Percentiles rank a stretch among this genome's conserved stretches.
Evolutionary conservation across 805 yeast genomes (phyloP).

Genomic region (Pichia scutulata): DNA sequence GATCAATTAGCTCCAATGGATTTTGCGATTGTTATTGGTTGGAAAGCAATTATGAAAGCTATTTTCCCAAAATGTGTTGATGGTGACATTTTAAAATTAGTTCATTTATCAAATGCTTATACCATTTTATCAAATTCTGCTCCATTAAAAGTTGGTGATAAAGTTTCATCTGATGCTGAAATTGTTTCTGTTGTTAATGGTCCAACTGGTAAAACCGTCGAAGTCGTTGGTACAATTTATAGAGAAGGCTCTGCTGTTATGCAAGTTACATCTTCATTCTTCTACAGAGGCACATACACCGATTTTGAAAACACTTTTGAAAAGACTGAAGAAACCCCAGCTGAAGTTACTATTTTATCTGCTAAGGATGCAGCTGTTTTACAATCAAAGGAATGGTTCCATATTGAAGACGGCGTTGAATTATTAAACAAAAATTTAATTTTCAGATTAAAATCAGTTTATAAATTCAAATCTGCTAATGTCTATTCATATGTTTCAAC

Average conservation of each 20-base stretch:
- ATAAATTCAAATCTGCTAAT: conserved; percentile 67
- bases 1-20: conserved; percentile 95
- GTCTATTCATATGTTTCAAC: conserved; percentile 78
- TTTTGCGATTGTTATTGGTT: conserved; percentile 95
- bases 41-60: conserved; percentile 98
- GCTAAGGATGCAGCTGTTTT: conserved; percentile 89
- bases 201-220: conserved; percentile 90
- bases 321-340: conserved; percentile 80
- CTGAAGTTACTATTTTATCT: conserved; percentile 62
- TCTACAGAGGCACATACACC: conserved; percentile 85
- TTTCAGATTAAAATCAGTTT: conserved; percentile 81
- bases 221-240: conserved; percentile 82
- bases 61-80: conserved; percentile 94
- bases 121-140: conserved; percentile 86
- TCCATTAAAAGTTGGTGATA: conserved; percentile 84
- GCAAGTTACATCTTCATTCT: conserved; percentile 92
- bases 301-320: conserved; percentile 92
- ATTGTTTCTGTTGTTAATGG: conserved; percentile 85
- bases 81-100: conserved; percentile 90
- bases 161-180: conserved; percentile 73
- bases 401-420: conserved; percentile 62
- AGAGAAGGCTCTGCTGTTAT: conserved; percentile 74
- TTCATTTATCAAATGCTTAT: conserved; percentile 92
- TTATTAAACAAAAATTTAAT: conserved; percentile 74
- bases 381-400: conserved; percentile 97